phyloP scores from a whole-genome alignment of 2,329 filamentous ascomycete species.

The Colletotrichum filicis region DNA sequence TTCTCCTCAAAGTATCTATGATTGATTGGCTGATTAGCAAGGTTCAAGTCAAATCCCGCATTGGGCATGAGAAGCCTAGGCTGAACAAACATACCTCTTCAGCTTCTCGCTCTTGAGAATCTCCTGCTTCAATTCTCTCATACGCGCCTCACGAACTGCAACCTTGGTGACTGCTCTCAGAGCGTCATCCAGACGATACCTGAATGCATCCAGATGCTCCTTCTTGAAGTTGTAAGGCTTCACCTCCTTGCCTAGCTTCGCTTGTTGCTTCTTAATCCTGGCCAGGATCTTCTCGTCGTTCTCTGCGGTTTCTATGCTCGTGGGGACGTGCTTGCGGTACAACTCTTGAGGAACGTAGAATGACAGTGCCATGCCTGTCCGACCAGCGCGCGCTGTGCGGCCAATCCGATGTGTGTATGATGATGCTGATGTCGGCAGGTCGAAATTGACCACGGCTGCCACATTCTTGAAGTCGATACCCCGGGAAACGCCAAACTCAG shows the following conservation, averaged over 20 bases:
- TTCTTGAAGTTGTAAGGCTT: conserved; percentile 96
- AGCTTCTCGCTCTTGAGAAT: conserved; percentile 94
- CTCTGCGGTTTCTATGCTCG: conserved; percentile 77
- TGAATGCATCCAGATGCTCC: conserved; percentile 91
- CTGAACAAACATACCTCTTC: conserved; percentile 63
- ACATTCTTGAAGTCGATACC: conserved; percentile 95
- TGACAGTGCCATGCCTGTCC: conserved; percentile 93
- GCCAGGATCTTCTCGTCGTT: conserved; percentile 87
- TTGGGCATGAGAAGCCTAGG: neutral
- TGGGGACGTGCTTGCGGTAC: conserved; percentile 91
- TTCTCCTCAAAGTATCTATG: conserved; percentile 91
- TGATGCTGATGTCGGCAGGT: conserved; percentile 87
- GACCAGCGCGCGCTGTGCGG: conserved; percentile 89
- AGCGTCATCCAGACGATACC: conserved; percentile 94
- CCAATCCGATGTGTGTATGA: conserved; percentile 98
- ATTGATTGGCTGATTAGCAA: conserved; percentile 3
- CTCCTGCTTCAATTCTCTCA: conserved; percentile 88
- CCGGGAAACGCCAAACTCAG: conserved; percentile 89
- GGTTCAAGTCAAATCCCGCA: neutral
- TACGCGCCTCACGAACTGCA: conserved; percentile 88
- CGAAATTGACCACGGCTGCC: conserved; percentile 94
- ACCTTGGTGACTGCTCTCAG: conserved; percentile 90
- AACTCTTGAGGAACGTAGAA: conserved; percentile 87
- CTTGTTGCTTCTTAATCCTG: conserved; percentile 83
- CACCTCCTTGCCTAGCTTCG: conserved; percentile 81